Base-by-base conservation (phyloP, 345 rosid species). In the Acer yangbiense region DNA sequence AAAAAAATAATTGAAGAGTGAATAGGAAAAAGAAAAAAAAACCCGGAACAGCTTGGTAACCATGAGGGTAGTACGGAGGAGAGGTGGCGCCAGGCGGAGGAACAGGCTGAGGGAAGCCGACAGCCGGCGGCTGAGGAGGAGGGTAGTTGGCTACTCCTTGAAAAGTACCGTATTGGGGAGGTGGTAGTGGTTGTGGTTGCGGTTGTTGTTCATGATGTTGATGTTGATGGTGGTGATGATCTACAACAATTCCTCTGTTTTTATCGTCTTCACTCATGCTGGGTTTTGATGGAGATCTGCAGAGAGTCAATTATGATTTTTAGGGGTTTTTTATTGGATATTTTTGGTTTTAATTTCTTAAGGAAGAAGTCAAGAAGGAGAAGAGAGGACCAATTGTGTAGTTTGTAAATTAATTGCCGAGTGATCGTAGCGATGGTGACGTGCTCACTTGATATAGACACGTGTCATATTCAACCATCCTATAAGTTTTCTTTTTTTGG, bases 121-220 rank as follows among this genome's bases (percentile, higher is more conserved):
- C 82, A 48, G 82, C 91, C n/a, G 94, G 81, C 23, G 86, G 89
- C 16, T 64, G 84, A 61, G 92, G 89, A 23, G 94, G 92, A 7
- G 97, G 97, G 77, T 87, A 95, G 80, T 90, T 93, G 70, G 97
- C 92, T 46, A 92, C 97, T 61, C 99, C 99, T 85, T 93, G 98
- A 86, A 95, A 95, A 7, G 99, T 95, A 9, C 98, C 99, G 83
- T 95, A 95, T 20, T 90, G 98, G 17, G 72, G 79, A 2, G 21
- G 83, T 9, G 35, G 35, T 32, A 0, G 35, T 32, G 73, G 67
- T 2, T 18, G 74, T 25, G 50, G 82, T 13, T 13, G 65, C 50
- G 54, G 78, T 11, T 20, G 58, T 68, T 14, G 72, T 4, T 78
- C 70, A 14, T 67, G 67, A 39, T 62, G 27, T 6, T 75, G 50